Conservation (phyloP, 2,329 filamentous ascomycete species). For the Calycina herbarum region DNA sequence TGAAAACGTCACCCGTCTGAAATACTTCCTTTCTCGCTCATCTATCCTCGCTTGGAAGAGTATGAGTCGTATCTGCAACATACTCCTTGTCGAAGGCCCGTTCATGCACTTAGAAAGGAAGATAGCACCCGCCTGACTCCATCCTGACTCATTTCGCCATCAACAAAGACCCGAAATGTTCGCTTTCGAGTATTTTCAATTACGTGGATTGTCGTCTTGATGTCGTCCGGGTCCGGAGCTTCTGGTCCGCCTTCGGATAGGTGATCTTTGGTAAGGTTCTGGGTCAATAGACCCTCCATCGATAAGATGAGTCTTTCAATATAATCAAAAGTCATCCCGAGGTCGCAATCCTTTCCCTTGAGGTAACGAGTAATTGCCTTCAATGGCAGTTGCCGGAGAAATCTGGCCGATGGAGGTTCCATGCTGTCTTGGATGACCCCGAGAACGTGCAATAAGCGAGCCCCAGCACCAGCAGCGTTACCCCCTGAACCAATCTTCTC, state of each 20-base stretch:
- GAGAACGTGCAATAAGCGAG: not conserved
- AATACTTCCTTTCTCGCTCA: not conserved
- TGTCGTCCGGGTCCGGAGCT: not conserved
- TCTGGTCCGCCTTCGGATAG: not conserved
- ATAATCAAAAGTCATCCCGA: conserved; percentile 21
- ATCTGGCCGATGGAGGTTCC: conserved; percentile 20
- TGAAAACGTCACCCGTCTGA: not conserved
- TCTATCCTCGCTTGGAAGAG: not conserved
- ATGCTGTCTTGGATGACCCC: not conserved
- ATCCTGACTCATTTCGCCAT: not conserved
- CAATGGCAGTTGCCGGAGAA: conserved; percentile 31
- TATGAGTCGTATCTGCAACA: not conserved
- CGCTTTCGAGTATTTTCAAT: not conserved
- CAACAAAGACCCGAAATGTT: not conserved
- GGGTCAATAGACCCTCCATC: not conserved
- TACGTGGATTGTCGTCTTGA: not conserved
- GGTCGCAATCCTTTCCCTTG: conserved; percentile 25
- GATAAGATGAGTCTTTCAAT: conserved; percentile 4
- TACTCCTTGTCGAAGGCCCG: not conserved
- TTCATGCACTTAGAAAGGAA: not conserved
- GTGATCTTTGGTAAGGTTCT: not conserved
- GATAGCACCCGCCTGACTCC: not conserved
- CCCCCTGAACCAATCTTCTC: not conserved
- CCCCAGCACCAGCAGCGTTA: not conserved
- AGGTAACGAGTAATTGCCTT: conserved; percentile 30